Evolutionary conservation across 1,284 basidiomycete genomes (phyloP), one percentile per base, ranked within the genome.

Genomic region (Xerocomus amazonicus): DNA sequence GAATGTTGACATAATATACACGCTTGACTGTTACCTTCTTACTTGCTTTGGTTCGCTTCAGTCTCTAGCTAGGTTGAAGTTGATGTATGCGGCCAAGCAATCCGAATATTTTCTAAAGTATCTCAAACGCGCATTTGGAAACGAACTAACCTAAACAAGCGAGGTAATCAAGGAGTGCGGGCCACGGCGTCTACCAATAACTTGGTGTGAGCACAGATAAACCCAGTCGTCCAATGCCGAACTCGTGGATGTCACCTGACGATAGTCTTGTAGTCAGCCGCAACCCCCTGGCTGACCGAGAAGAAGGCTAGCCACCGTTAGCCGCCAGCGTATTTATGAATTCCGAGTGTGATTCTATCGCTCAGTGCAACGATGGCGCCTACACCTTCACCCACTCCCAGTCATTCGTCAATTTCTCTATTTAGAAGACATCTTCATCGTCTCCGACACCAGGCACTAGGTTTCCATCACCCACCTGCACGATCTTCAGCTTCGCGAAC

Each of bases 1-100:
- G 77, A 50, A 79, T 79, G 77, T 56, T 79, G 57, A 66, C 78
- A 19, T 79, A 55, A 70, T 35, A 13, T 27, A 14, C 10, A 14
- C 13, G 19, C 19, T 23, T 5, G 31, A 33, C 13, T 16, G 17
- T 23, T 10, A 19, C 12, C 6, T 9, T 37, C 23, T 43, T 14
- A 4, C 26, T 43, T 43, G 41, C 14, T 32, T 32, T 38, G 19
- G 23, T 33, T 13, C 9, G 39, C 12, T 10, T 31, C 29, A 9
- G 31, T 31, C 31, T 6, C 14, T n/a, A n/a, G 26, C 10, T 39
- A 27, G 36, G 36, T 23, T 13, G 36, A 37, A 37, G 17, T 6
- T 23, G 34, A 4, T 34, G 16, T 35, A 36, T 26, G 19, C 36
- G 23, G 23, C 12, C 4, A 26, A 27, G n/a, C 37, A 23, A 38